phyloP scores from a whole-genome alignment of 495 filamentous ascomycete genomes.

The Xylaria sp. region DNA sequence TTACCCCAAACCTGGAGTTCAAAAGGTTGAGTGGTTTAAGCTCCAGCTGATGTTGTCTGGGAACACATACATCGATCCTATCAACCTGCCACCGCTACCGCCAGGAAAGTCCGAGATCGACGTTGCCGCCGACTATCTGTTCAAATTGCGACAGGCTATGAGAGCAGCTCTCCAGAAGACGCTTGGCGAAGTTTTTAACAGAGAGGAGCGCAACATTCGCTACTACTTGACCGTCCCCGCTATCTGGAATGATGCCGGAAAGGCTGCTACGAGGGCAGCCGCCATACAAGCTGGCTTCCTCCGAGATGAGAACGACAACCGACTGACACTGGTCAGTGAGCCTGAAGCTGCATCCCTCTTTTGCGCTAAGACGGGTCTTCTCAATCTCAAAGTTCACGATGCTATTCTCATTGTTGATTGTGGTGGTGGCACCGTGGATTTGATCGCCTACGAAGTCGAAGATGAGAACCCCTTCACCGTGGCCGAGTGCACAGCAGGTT shows the following conservation, averaged over 20 bases:
- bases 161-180: constrained; percentile 75
- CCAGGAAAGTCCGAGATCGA: constrained; percentile 81
- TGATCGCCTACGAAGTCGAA: constrained; percentile 80
- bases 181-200: constrained; percentile 77
- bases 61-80: constrained; percentile 81
- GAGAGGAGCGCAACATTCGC: constrained; percentile 75
- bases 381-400: constrained; percentile 77
- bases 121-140: constrained; percentile 77
- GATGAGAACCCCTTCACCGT: constrained; percentile 78
- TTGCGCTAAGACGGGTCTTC: constrained; percentile 74
- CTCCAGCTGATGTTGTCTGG: constrained; percentile 78
- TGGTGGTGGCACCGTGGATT: constrained; percentile 76
- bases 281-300: constrained; percentile 79
- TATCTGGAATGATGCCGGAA: constrained; percentile 80
- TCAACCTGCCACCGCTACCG: constrained; percentile 76
- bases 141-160: constrained; percentile 78
- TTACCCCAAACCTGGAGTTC: constrained; percentile 76
- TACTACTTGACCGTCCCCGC: constrained; percentile 78
- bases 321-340: constrained; percentile 73
- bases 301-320: constrained; percentile 76
- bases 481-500: constrained; percentile 76
- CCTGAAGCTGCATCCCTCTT: constrained; percentile 76
- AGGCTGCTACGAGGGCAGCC: constrained; percentile 73
- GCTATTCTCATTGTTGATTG: constrained; percentile 78
- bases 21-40: constrained; percentile 84